Percentiles rank a stretch among this genome's conserved stretches.
Evolutionary conservation across 1,284 basidiomycete species (phyloP).

Genomic region (Takashimella koratensis): DNA sequence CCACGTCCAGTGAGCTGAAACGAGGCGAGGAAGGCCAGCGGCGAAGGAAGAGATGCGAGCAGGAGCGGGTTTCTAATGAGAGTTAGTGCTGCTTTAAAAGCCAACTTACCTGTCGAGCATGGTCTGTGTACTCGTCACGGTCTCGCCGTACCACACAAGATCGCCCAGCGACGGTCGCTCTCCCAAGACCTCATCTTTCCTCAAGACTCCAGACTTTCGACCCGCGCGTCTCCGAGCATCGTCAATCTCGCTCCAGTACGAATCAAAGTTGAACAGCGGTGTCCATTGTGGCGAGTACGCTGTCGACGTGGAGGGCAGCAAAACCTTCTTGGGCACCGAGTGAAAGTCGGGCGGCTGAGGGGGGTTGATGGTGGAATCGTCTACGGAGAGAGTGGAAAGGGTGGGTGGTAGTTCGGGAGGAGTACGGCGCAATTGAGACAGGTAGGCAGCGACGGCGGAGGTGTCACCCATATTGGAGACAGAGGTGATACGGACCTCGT

Average conservation of each 20-base stretch:
- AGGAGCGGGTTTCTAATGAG: conserved; percentile 64
- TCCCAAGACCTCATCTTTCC: conserved; percentile 18
- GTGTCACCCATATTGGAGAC: conserved; percentile 15
- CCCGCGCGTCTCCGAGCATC: conserved; percentile 33
- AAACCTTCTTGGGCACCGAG: conserved; percentile 34
- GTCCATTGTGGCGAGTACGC: conserved; percentile 40
- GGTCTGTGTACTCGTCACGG: conserved; percentile 91
- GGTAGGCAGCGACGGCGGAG: conserved; percentile 37
- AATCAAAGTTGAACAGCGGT: conserved; percentile 51
- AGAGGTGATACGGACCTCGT: conserved; percentile 63
- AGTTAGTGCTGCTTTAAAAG: not conserved
- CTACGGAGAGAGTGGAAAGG: conserved; percentile 14
- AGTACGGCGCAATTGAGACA: conserved; percentile 40
- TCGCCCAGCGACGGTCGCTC: conserved; percentile 58
- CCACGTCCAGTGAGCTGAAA: conserved; percentile 86
- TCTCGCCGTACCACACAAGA: conserved; percentile 77
- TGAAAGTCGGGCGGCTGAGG: conserved; percentile 47
- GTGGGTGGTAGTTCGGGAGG: conserved; percentile 39
- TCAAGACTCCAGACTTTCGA: conserved; percentile 28
- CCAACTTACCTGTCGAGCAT: conserved; percentile 78
- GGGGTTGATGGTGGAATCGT: conserved; percentile 56
- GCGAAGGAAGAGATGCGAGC: conserved; percentile 66
- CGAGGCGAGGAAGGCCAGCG: conserved; percentile 72
- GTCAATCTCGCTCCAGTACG: conserved; percentile 48
- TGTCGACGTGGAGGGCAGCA: conserved; percentile 28